Percentiles rank a stretch among this genome's conserved stretches.
Conservation (phyloP, 2,329 filamentous ascomycete species). For the Scedosporium dehoogii region DNA sequence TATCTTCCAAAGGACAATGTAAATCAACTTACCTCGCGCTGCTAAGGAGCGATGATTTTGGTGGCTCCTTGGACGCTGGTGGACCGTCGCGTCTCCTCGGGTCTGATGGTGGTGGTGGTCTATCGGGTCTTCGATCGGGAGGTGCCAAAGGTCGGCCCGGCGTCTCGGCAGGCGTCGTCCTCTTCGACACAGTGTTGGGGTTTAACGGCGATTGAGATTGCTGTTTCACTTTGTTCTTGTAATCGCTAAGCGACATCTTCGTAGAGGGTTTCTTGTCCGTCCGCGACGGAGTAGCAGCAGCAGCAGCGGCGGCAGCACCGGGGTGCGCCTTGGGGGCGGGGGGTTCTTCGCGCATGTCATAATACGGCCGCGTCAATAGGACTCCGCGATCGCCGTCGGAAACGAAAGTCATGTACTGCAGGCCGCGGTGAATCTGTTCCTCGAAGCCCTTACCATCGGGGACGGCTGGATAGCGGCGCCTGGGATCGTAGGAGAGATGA, state of each 20-base stretch:
- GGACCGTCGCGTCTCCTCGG: background rate
- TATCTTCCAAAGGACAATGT: background rate
- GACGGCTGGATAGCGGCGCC: slow-evolving; percentile 35
- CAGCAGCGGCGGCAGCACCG: slow-evolving; percentile 19
- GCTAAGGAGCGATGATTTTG: background rate
- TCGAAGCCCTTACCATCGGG: slow-evolving; percentile 32
- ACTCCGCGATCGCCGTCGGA: slow-evolving; percentile 49
- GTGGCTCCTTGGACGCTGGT: background rate
- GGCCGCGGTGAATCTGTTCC: slow-evolving; percentile 37
- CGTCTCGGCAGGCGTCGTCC: slow-evolving; percentile 16
- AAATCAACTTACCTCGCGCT: background rate
- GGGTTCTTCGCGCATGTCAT: slow-evolving; percentile 45
- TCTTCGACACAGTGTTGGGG: slow-evolving; percentile 22
- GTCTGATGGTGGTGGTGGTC: background rate
- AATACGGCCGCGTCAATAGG: slow-evolving; percentile 45
- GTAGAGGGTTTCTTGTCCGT: slow-evolving; percentile 36
- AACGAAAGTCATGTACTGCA: slow-evolving; percentile 49
- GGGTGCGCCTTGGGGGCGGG: slow-evolving; percentile 26
- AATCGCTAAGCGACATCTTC: slow-evolving; percentile 49
- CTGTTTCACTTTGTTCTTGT: slow-evolving; percentile 44
- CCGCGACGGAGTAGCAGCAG: slow-evolving; percentile 14
- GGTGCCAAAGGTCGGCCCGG: slow-evolving; percentile 4
- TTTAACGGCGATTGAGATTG: slow-evolving; percentile 19
- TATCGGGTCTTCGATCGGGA: background rate
- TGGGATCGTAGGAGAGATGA: slow-evolving; percentile 39